A percentile compares a stretch with the other conserved stretches of the same genome.
These are phyloP conservation scores for Pelargonium fulgidum DNA, from an alignment of 441 rosid genomes.

Conservation along the genomic window DNA sequence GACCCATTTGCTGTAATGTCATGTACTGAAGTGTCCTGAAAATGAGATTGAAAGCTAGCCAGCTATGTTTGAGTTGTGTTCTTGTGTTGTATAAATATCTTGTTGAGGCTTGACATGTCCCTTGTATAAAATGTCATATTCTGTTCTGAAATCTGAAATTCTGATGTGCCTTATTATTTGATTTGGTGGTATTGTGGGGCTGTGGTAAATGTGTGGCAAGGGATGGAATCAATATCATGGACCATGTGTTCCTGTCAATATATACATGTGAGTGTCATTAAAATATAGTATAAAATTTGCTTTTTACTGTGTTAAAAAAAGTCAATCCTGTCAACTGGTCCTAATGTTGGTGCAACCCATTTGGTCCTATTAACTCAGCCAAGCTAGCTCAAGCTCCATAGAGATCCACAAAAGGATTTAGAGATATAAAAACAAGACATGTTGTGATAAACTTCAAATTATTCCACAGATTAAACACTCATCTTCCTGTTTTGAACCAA, in stretches of 20 bases:
- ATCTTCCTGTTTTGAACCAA: too few relatives aligned
- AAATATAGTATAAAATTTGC: background rate
- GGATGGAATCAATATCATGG: too few relatives aligned
- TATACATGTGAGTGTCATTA: background rate
- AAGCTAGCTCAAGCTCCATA: background rate
- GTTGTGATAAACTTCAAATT: too few relatives aligned
- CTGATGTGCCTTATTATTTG: background rate
- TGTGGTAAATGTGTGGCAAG: background rate
- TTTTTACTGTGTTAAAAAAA: background rate
- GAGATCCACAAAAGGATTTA: background rate
- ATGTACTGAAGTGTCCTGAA: background rate
- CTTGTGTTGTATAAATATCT: background rate
- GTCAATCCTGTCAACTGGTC: constrained; percentile 3
- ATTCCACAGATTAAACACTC: too few relatives aligned
- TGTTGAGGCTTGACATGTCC: background rate
- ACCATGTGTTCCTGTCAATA: background rate
- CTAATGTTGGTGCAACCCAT: constrained; percentile 2
- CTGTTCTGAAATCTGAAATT: background rate
- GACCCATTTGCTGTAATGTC: too few relatives aligned
- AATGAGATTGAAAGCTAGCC: background rate
- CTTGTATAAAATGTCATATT: background rate
- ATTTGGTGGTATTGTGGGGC: background rate
- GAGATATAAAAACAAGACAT: too few relatives aligned
- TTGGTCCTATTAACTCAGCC: background rate
- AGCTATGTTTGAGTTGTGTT: background rate